A percentile compares a stretch with the other conserved stretches of the same genome.
These are phyloP conservation scores for Aegilops speltoides DNA, from an alignment of 176 grass and related monocot species.

Conservation along the genomic window DNA sequence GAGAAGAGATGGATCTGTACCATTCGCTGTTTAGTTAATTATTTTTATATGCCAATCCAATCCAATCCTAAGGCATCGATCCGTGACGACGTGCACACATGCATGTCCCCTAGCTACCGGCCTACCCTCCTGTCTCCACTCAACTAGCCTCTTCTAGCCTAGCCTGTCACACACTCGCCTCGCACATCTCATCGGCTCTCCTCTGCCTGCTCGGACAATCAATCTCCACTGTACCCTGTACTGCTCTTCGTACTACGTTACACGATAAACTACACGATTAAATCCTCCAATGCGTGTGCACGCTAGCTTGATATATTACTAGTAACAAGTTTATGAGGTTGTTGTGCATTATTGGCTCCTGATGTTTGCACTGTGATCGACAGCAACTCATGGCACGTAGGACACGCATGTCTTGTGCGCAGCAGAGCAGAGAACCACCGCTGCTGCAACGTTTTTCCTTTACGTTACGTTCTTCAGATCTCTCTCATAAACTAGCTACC, in stretches of 20 bases:
- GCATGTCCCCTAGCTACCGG: slow-evolving; percentile 3
- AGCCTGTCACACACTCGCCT: not conserved
- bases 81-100: not conserved
- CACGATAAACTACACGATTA: not conserved
- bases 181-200: not conserved
- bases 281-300: not conserved
- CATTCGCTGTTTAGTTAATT: not conserved
- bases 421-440: no score
- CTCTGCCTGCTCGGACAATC: not conserved
- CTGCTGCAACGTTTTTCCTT: not conserved
- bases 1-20: no score
- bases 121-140: not conserved
- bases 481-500: no score
- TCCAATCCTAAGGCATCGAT: not conserved
- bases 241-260: not conserved
- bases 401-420: not conserved
- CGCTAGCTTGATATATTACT: no score
- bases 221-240: not conserved
- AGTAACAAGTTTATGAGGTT: no score
- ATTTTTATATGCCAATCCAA: not conserved
- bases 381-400: slow-evolving; percentile 18
- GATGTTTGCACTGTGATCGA: not conserved
- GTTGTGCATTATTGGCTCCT: not conserved
- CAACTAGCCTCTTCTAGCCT: not conserved
- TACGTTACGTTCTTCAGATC: no score